Base-by-base conservation (phyloP, 768 basidiomycete genomes). In the Collybia mongolica region DNA sequence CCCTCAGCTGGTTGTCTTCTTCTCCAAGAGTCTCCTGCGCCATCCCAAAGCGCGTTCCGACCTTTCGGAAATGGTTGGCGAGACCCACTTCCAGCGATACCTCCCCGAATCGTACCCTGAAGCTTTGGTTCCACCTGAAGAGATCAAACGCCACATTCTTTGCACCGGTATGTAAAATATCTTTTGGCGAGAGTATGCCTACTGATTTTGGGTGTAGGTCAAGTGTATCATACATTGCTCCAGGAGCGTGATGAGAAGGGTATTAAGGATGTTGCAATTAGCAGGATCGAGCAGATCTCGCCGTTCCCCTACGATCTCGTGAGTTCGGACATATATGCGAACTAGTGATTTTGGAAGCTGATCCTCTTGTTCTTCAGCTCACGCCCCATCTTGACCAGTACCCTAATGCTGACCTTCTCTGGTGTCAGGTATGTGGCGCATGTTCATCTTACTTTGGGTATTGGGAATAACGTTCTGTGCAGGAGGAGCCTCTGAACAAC, bases 221-320 rank as follows among this genome's bases (percentile, higher is more conserved):
- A 99, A 77, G 93, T 98, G 39, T 99, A 99, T 76, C 84, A 89
- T 62, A 78, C 90, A 24, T 81, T 99, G 37, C 65, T 94, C 20
- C 84, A 90, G 61, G 95, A 97, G 62, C 89, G 97, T 50, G 91
- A 96, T 66, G 88, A 89, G 38, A 84, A 83, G 54, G 93, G 92
- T 18, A 86, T 96, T 72, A 92, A 88, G 54, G 90, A 98, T 65
- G 80, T 99, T 56, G 96, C 88, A 20, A 97, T 99, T 62, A 95
- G 92, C 59, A 79, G 97, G 43, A 66, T 99, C 39, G 97, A 99
- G 67, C 97, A 99, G 70, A 63, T 98, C 48, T 95, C 93, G 22
- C 97, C 97, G 0, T 92, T 99, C 82, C 97, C 97, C 43, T 98
- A 98, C 64, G 96, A 98, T 60, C 72, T 95, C 45, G 89, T 94